Evolutionary conservation across 2,329 filamentous ascomycete genomes (phyloP), one percentile per base, ranked within the genome.

Genomic region (Colletotrichum tropicicola): DNA sequence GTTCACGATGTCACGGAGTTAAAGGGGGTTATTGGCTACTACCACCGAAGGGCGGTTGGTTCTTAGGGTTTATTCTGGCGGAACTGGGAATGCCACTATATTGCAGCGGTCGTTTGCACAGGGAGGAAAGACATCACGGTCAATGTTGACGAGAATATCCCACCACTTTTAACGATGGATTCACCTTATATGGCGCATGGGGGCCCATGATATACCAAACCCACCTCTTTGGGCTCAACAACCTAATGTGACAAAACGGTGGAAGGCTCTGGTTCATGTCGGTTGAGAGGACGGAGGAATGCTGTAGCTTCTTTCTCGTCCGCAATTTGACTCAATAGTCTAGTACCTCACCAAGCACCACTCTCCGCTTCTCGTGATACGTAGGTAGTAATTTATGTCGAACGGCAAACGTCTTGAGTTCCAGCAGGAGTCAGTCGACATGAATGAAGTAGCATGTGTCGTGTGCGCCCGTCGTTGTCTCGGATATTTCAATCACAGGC

Each of bases 1-100:
- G 73, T 76, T 76, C 28, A 68, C 68, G 68, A 73, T 68, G 68
- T 68, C 69, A 70, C 45, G 74, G 73, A 73, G 74, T 75, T 75
- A 49, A 51, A 47, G 23, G 47, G 59, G 52, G 27, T 44, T 49
- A 59, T 37, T 61, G 51, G 44, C 56, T 37, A 64, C 28, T 37
- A 19, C 51, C 45, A 66, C 59, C 30, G 59, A 66, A 28, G 59
- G 59, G 51, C 58, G 51, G 58, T 57, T 58, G 63, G 63, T 64
- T 59, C 23, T 45, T 35, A 49, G 58, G 37, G n/a, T 53, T 64
- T 41, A 51, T 59, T 47, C 28, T 49, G 56, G 59, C 39, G 30
- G 52, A 43, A 57, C 53, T 41, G 39, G 59, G 28, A 48, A 53
- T 57, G 59, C 27, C 43, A 66, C 47, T 47, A 52, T 32, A 43